These are phyloP conservation scores for Saccharomyces hybrid DNA, from an alignment of 1,139 yeast genomes.

Conservation along the genomic window DNA sequence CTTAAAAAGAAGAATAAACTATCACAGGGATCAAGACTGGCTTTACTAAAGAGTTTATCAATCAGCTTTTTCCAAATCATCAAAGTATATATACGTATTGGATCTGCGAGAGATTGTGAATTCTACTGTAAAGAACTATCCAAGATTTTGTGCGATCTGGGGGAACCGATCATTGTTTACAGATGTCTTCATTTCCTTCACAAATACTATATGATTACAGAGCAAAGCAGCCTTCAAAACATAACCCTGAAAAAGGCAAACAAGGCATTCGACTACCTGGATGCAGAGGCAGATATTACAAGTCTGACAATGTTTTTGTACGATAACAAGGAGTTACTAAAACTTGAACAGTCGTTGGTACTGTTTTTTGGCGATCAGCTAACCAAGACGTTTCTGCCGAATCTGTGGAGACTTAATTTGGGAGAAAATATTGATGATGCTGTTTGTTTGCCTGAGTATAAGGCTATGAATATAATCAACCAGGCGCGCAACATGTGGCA, in stretches of 20 bases:
- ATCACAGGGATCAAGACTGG: slow-evolving; percentile 34
- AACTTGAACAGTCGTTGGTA: slow-evolving; percentile 20
- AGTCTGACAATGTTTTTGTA: slow-evolving; percentile 18
- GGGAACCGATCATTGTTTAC: slow-evolving; percentile 30
- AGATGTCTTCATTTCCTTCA: slow-evolving; percentile 20
- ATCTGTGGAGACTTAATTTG: slow-evolving; percentile 27
- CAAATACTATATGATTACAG: slow-evolving; percentile 20
- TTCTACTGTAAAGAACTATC: slow-evolving; percentile 44
- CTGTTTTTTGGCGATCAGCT: slow-evolving; percentile 23
- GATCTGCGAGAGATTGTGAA: slow-evolving; percentile 47
- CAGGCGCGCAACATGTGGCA: slow-evolving; percentile 25
- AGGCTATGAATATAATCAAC: slow-evolving; percentile 25
- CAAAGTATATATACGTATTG: slow-evolving; percentile 28
- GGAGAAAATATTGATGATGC: slow-evolving; percentile 22
- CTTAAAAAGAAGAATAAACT: slow-evolving; percentile 26
- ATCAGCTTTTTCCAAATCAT: slow-evolving; percentile 12
- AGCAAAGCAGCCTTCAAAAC: slow-evolving; percentile 12
- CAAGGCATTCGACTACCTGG: slow-evolving; percentile 21
- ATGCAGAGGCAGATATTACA: slow-evolving; percentile 25
- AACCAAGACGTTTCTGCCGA: slow-evolving; percentile 18
- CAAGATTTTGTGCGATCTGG: slow-evolving; percentile 30
- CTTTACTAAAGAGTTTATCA: slow-evolving; percentile 33
- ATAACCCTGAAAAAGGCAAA: slow-evolving; percentile 18
- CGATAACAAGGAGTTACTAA: slow-evolving; percentile 16
- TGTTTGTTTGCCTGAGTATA: slow-evolving; percentile 16